Percentiles rank a stretch among this genome's conserved stretches.
phyloP scores from a whole-genome alignment of 345 rosid genomes.

The Citrus trifoliata region DNA sequence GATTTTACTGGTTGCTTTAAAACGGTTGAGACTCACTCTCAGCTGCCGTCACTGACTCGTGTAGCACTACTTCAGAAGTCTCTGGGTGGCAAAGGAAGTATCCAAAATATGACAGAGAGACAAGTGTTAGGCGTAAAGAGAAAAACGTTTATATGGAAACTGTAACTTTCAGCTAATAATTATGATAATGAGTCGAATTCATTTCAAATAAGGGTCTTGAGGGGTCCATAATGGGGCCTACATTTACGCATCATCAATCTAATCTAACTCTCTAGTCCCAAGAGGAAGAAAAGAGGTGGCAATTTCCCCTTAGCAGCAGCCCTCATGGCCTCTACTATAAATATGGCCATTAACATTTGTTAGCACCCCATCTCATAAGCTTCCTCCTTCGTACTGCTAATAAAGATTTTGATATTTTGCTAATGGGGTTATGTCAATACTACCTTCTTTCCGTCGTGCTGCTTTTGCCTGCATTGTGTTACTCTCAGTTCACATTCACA shows the following conservation, averaged over 20 bases:
- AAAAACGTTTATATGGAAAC: background rate
- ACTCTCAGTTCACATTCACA: conserved; percentile 35
- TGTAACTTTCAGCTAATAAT: background rate
- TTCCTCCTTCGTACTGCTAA: background rate
- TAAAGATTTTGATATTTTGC: background rate
- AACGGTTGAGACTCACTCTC: no score
- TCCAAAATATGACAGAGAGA: no score
- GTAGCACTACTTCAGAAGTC: no score
- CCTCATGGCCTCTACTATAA: conserved; percentile 23
- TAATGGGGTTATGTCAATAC: conserved; percentile 21
- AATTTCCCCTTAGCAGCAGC: conserved; percentile 12
- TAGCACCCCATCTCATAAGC: background rate
- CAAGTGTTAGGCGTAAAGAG: background rate
- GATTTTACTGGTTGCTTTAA: no score
- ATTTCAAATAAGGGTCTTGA: background rate
- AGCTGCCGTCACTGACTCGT: no score
- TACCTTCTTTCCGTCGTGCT: conserved; percentile 21
- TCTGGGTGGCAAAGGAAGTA: no score
- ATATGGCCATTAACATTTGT: conserved; percentile 13
- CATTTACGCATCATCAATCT: conserved; percentile 9
- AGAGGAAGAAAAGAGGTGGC: background rate
- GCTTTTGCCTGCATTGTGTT: conserved; percentile 40
- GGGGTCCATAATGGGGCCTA: background rate
- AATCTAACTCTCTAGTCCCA: background rate
- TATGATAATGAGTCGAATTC: background rate